These are phyloP conservation scores for Nannizzia gypsea DNA, from an alignment of 2,329 filamentous ascomycete species.

Conservation along the genomic window DNA sequence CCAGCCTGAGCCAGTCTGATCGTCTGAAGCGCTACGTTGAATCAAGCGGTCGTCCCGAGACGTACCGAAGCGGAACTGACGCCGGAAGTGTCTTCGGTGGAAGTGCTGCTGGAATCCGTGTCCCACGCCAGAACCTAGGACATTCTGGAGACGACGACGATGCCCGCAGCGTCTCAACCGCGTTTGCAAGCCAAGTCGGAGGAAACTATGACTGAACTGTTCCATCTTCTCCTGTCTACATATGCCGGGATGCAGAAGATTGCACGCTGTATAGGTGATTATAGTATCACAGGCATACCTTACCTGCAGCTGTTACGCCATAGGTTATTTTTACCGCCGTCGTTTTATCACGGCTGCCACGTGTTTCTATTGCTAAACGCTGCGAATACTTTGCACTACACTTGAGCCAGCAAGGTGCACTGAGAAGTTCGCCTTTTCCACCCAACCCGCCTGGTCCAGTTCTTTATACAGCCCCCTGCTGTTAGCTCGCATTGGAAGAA, in stretches of 20 bases:
- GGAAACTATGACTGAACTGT: slow-evolving; percentile 47
- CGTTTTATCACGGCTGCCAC: not conserved
- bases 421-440: not conserved
- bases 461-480: slow-evolving; percentile 1
- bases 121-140: slow-evolving; percentile 34
- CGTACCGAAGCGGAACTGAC: slow-evolving; percentile 42
- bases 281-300: not conserved
- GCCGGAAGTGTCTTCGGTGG: slow-evolving; percentile 55
- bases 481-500: slow-evolving; percentile 3
- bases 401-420: not conserved
- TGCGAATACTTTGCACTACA: not conserved
- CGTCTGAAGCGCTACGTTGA: slow-evolving; percentile 92
- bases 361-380: slow-evolving; percentile 5
- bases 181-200: slow-evolving; percentile 90
- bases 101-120: slow-evolving; percentile 43
- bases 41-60: slow-evolving; percentile 56
- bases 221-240: not conserved
- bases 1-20: slow-evolving; percentile 70
- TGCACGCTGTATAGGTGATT: slow-evolving; percentile 2
- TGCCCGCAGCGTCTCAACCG: slow-evolving; percentile 88
- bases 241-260: slow-evolving; percentile 4
- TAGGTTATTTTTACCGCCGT: not conserved
- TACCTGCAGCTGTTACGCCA: slow-evolving; percentile 2
- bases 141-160: slow-evolving; percentile 63
- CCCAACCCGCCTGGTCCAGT: not conserved